phyloP scores from a whole-genome alignment of 2,329 filamentous ascomycete genomes.

The Fusarium annulatum region DNA sequence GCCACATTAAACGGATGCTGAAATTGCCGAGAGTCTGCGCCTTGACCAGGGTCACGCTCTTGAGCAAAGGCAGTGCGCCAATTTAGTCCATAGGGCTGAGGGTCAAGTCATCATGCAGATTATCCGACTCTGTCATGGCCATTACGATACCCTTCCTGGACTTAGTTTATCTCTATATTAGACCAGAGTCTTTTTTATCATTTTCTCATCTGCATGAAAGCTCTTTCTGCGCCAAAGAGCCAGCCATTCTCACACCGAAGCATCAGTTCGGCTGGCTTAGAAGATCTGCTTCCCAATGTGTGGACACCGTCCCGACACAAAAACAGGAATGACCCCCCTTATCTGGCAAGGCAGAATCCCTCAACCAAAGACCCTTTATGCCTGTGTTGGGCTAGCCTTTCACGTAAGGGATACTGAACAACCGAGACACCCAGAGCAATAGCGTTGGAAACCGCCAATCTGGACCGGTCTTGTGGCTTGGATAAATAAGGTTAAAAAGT shows the following conservation, averaged over 20 bases:
- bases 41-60: background rate
- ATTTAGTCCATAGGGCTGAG: background rate
- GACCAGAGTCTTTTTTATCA: background rate
- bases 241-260: too few relatives aligned
- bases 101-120: background rate
- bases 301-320: background rate
- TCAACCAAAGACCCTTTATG: background rate
- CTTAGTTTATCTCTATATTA: background rate
- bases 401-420: background rate
- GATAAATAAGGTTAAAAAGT: conserved; percentile 21
- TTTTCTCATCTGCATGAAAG: background rate
- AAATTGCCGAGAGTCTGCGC: background rate
- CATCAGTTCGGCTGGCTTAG: background rate
- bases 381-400: background rate
- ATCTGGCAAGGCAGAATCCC: background rate
- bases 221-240: background rate
- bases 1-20: background rate
- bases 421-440: background rate
- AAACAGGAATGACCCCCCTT: background rate
- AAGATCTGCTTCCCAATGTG: background rate
- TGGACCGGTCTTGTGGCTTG: conserved; percentile 9
- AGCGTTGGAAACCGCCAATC: background rate
- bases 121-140: too few relatives aligned
- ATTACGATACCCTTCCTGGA: too few relatives aligned
- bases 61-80: background rate